Percentiles rank a stretch among this genome's conserved stretches.
Conservation (phyloP, 805 yeast genomes). For the Starmerella riodocensis region DNA sequence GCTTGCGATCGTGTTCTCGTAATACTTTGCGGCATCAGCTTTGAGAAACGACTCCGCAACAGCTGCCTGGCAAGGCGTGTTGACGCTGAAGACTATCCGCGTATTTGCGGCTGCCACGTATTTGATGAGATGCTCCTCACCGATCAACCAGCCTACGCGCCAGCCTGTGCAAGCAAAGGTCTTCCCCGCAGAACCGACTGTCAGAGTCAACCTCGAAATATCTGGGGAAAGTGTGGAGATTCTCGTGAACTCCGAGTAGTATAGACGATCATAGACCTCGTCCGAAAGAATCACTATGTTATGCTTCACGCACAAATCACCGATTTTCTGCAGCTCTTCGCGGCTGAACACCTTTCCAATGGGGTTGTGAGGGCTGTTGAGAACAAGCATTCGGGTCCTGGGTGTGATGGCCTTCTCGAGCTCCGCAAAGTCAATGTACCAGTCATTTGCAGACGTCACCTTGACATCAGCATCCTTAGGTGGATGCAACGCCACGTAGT, state of each 20-base stretch:
- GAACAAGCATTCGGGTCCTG: slow-evolving; percentile 71
- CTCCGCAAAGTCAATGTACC: slow-evolving; percentile 73
- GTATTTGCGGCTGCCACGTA: slow-evolving; percentile 85
- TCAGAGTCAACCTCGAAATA: slow-evolving; percentile 60
- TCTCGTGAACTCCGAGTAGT: slow-evolving; percentile 63
- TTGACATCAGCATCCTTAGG: slow-evolving; percentile 55
- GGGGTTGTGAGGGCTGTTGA: slow-evolving; percentile 95
- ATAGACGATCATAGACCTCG: slow-evolving; percentile 89
- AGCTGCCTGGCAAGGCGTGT: slow-evolving; percentile 88
- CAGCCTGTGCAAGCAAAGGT: slow-evolving; percentile 98
- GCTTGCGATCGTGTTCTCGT: slow-evolving; percentile 50
- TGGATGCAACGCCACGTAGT: slow-evolving; percentile 73
- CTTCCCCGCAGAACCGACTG: slow-evolving; percentile 96
- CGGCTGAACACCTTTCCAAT: slow-evolving; percentile 77
- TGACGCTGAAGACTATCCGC: slow-evolving; percentile 81
- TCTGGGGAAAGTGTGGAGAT: slow-evolving; percentile 76
- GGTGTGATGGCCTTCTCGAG: slow-evolving; percentile 56
- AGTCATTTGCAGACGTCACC: slow-evolving; percentile 67
- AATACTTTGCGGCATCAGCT: slow-evolving; percentile 54
- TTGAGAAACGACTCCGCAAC: slow-evolving; percentile 60
- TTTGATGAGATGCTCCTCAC: slow-evolving; percentile 65
- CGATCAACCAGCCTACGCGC: slow-evolving; percentile 95
- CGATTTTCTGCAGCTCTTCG: slow-evolving; percentile 62
- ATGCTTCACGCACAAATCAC: slow-evolving; percentile 71
- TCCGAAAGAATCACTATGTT: slow-evolving; percentile 76